A percentile compares a stretch with the other conserved stretches of the same genome.
phyloP scores from a whole-genome alignment of 2,329 filamentous ascomycete species.

The Venturia aucupariae region DNA sequence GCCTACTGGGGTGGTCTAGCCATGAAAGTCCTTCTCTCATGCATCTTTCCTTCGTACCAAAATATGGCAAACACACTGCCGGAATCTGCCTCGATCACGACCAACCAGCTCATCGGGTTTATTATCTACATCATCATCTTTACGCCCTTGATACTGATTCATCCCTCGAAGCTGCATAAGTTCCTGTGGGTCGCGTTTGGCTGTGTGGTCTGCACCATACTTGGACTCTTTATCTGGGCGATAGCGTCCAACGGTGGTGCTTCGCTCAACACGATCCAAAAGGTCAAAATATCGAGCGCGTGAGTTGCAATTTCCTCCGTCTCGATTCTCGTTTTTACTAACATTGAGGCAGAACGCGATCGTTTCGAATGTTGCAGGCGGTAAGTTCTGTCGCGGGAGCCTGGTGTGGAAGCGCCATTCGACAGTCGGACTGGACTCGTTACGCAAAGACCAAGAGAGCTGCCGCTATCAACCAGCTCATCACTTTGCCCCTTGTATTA shows the following conservation, averaged over 20 bases:
- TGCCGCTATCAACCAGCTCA: constrained; percentile 16
- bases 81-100: constrained; percentile 34
- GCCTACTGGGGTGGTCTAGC: constrained; percentile 14
- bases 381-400: constrained; percentile 16
- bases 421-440: constrained; percentile 19
- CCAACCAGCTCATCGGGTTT: constrained; percentile 33
- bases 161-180: constrained; percentile 14
- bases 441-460: constrained; percentile 19
- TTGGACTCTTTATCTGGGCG: constrained; percentile 14
- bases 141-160: constrained; percentile 16
- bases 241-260: constrained; percentile 10
- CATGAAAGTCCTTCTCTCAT: constrained; percentile 11
- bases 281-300: not conserved
- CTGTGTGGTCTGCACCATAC: not conserved
- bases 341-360: not conserved
- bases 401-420: constrained; percentile 16
- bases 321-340: not conserved
- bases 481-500: constrained; percentile 20
- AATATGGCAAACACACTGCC: constrained; percentile 4
- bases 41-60: constrained; percentile 9
- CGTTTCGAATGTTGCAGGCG: constrained; percentile 16
- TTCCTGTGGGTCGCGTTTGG: constrained; percentile 12
- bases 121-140: constrained; percentile 17
- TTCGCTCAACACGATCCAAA: not conserved
- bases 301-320: not conserved